Base-by-base conservation (phyloP, 352 stramenopile genomes). In the Phytophthora multivora region DNA sequence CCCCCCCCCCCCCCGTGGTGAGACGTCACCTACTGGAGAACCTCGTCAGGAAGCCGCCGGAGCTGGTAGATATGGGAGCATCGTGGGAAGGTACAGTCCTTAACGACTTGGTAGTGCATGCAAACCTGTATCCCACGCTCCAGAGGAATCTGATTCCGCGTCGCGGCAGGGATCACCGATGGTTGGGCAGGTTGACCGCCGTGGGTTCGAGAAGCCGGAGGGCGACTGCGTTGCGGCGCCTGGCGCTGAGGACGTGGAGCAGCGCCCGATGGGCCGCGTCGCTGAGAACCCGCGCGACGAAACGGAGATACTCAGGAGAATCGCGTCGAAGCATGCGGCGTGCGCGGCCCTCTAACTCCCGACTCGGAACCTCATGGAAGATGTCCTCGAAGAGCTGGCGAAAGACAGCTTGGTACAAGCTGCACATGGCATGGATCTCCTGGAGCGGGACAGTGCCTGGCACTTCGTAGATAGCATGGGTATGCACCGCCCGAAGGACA, bases 61-160 rank as follows among this genome's bases (percentile, higher is more conserved):
- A 63, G 11, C 2, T 11, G 7, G 21, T 52, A 47, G 4, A n/a
- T 12, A 25, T 63, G 38, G 2, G 16, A 15, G 6, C 46, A 63
- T 1, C 16, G 3, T 7, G 25, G 31, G 16, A 56, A 63, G 15
- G 54, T 26, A 16, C 43, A 51, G 46, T 41, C 47, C n/a, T 30
- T 46, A 6, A 3, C 25, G 0, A 23, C 38, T 19, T 57, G 55
- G 28, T 47, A 63, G 23, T 26, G 46, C 10, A 39, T n/a, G 18
- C 46, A 63, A 11, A 57, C 39, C 4, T 50, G 56, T 16, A 25
- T 51, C 13, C 47, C 46, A 16, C 33, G n/a, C 0, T 36, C 19
- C 1, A 25, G 11, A 15, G 39, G 38, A n/a, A 56, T 57, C 39
- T 46, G 56, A 31, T 13, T 21, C 41, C 42, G 16, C 13, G 45